Evolutionary conservation across 306 rosid species (phyloP).

Genomic region (Trichosanthes cucumerina): DNA sequence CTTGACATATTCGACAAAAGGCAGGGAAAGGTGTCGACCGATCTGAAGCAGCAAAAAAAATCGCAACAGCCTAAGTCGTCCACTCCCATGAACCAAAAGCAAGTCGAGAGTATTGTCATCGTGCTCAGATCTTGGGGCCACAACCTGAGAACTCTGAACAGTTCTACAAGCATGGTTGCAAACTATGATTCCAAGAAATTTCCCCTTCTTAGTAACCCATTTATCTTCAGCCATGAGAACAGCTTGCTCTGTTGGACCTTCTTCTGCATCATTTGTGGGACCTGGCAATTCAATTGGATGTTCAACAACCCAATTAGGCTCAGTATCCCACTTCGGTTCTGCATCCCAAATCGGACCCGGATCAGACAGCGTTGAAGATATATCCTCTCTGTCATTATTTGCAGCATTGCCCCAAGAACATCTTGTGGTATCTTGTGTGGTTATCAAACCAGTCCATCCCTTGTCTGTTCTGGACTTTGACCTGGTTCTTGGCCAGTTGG

Average conservation of each 20-base stretch:
- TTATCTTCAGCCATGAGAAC: conserved; percentile 51
- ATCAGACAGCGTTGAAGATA: conserved; percentile 90
- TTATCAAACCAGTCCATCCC: conserved; percentile 83
- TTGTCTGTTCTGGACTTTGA: conserved; percentile 88
- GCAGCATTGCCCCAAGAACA: conserved; percentile 69
- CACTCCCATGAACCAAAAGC: conserved; percentile 83
- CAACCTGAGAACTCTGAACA: conserved; percentile 94
- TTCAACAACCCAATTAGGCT: conserved; percentile 79
- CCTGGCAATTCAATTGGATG: conserved; percentile 90
- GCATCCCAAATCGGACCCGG: conserved; percentile 99
- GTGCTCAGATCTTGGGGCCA: conserved; percentile 84
- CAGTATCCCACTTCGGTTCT: conserved; percentile 94
- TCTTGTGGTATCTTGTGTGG: conserved; percentile 67
- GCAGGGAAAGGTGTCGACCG: conserved; percentile 91
- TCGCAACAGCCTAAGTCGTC: conserved; percentile 72
- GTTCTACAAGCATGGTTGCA: conserved; percentile 97
- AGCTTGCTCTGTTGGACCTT: conserved; percentile 46
- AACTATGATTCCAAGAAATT: conserved; percentile 78
- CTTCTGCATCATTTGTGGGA: conserved; percentile 53
- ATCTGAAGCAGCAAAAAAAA: conserved; percentile 88
- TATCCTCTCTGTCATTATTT: conserved; percentile 83
- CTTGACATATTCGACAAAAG: conserved; percentile 90
- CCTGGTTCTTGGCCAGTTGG: conserved; percentile 97
- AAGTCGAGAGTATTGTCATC: conserved; percentile 79
- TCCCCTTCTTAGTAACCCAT: conserved; percentile 79